Conservation (phyloP, 805 yeast species). For the Dipodascus geniculatus region DNA sequence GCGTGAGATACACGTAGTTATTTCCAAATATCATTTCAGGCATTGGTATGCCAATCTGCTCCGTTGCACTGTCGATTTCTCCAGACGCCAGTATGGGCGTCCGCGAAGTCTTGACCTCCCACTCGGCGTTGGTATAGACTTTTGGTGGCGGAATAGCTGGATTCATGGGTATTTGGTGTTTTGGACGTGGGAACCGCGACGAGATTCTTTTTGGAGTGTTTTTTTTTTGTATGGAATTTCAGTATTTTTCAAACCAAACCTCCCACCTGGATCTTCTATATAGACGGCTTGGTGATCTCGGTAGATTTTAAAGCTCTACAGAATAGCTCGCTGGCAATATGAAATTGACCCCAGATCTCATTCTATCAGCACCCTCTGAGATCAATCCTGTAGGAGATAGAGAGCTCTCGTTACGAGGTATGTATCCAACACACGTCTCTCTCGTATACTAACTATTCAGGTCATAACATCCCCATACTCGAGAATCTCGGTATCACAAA, state of each 20-base stretch:
- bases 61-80: conserved; percentile 60
- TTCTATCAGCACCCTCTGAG: conserved; percentile 40
- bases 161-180: background rate
- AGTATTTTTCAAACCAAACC: background rate
- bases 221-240: background rate
- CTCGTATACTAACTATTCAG: conserved; percentile 3
- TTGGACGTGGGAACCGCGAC: background rate
- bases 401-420: conserved; percentile 32
- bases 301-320: too few relatives aligned
- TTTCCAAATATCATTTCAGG: conserved; percentile 98
- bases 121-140: background rate
- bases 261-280: background rate
- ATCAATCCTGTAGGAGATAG: conserved; percentile 32
- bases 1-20: conserved; percentile 46
- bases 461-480: conserved; percentile 29
- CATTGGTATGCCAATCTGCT: conserved; percentile 58
- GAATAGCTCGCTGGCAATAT: too few relatives aligned
- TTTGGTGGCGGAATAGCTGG: background rate
- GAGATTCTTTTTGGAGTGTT: background rate
- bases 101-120: background rate
- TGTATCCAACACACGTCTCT: conserved; percentile 20
- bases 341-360: conserved; percentile 44
- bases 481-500: conserved; percentile 33
- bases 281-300: background rate
- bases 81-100: conserved; percentile 11